These are phyloP conservation scores for Fistulifera solaris DNA, from an alignment of 108 stramenopile genomes.

Conservation along the genomic window DNA sequence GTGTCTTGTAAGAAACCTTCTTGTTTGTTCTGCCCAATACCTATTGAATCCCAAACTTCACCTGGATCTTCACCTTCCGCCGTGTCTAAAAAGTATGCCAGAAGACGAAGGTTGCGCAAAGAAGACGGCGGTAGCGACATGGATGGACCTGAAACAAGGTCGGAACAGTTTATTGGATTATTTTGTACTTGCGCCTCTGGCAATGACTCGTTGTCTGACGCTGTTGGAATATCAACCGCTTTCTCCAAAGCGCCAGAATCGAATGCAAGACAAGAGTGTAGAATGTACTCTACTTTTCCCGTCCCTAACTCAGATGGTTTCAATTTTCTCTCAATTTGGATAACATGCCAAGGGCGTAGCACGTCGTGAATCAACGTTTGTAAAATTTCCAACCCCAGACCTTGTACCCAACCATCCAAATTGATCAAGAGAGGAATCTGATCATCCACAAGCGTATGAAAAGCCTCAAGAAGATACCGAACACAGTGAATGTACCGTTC, in stretches of 20 bases:
- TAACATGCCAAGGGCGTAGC: conserved; percentile 42
- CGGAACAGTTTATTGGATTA: background rate
- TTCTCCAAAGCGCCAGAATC: background rate
- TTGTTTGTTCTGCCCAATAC: conserved; percentile 9
- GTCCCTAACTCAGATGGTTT: conserved; percentile 56
- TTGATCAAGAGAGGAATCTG: conserved; percentile 75
- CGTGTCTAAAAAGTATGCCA: background rate
- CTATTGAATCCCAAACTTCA: conserved; percentile 17
- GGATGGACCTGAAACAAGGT: background rate
- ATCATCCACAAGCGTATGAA: background rate
- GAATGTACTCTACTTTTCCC: background rate
- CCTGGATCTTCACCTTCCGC: conserved; percentile 1
- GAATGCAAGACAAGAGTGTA: background rate
- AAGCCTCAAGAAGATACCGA: conserved; percentile 26
- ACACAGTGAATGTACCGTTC: conserved; percentile 48
- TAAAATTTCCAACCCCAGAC: conserved; percentile 77
- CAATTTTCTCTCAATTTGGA: conserved; percentile 68
- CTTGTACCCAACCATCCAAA: conserved; percentile 92
- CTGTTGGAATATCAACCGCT: background rate
- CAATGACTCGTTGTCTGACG: background rate
- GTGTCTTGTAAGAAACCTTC: conserved; percentile 36
- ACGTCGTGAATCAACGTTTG: conserved; percentile 44
- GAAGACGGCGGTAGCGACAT: background rate
- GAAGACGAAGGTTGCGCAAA: background rate
- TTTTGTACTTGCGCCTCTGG: background rate